Evolutionary conservation across 345 rosid genomes (phyloP), one percentile per base, ranked within the genome.

Genomic region (Hevea brasiliensis): DNA sequence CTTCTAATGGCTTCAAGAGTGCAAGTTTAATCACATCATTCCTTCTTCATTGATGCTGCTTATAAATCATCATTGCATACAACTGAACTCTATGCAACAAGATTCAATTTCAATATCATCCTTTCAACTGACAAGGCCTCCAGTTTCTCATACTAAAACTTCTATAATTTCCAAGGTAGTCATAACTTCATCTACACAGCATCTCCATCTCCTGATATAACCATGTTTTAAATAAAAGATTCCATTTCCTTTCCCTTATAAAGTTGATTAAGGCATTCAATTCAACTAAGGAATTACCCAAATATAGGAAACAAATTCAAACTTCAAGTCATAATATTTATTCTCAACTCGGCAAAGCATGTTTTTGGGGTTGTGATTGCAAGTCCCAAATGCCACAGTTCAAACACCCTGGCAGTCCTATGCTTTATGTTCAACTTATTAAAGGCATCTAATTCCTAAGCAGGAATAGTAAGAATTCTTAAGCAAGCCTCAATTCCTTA

Each of bases 71-170:
- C 55, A 48, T 48, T 15, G 5, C 15, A 14, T 3, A 48, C 53
- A 48, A 12, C 53, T 3, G 3, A 18, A 48, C 20, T 14, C 14
- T 48, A 5, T 48, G 12, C 20, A 15, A 48, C 53, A 50, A 50
- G 55, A 6, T 50, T 50, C 55, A 48, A 3, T n/a, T 50, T 50
- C 55, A 32, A 32, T 50, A 17, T 17, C 55, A 50, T 50, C n/a
- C 14, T 50, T 17, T 50, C 55, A 50, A 17, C 14, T 48, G n/a
- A 50, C 21, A 50, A 50, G 23, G 18, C 6, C 58, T 59, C 53
- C 60, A 72, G 65, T 4, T 26, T 70, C 44, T 68, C 44, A 67
- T 58, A 65, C 55, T 35, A 50, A 58, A 13, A 51, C 37, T 32
- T 26, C 21, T 14, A 26, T 8, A 57, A 47, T 41, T 62, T n/a